Evolutionary conservation across 1,139 yeast genomes (phyloP), one percentile per base, ranked within the genome.

Genomic region (Pichia sp.): DNA sequence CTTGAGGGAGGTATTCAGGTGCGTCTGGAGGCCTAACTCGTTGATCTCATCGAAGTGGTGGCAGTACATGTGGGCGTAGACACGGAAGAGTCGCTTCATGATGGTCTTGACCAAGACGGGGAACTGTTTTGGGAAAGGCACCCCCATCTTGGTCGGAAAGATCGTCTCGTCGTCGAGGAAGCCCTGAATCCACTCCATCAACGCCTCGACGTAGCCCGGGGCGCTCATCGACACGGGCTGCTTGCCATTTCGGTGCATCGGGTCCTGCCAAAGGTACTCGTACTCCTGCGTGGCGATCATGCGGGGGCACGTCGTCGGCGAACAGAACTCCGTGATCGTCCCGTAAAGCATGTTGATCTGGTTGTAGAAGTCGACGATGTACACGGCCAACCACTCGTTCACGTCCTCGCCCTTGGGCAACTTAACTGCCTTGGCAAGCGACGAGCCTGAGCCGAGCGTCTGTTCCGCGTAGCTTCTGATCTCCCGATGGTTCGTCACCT

Each of bases 221-320:
- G 99, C 99, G 41, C 95, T 85, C 63, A 93, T 79, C 30, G 85
- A 80, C 8, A 93, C 85, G 1, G 92, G 88, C 57, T 77, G 81
- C 52, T 65, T 66, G 43, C 60, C 60, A 72, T 67, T 75, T 68
- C 76, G 70, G 12, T 80, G 71, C 64, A 75, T 72, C 46, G 81
- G 72, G 64, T 89, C 96, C 68, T 91, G 97, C 99, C 99, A 93
- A 58, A 93, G 79, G 67, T 93, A 93, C 71, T 93, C 99, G 68
- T 91, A 93, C 72, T 91, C 97, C 58, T 87, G 95, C 0, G 98
- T 92, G 14, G 99, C 99, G 55, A 87, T 90, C 99, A 93, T 93
- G 58, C 95, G 75, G 3, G 99, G 98, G 69, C 99, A 93, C 2
- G 96, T 81, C 20, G 75, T 71, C 1, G 98, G 97, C 0, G 97